A percentile compares a stretch with the other conserved stretches of the same genome.
phyloP scores from a whole-genome alignment of 192 early-diverging fungal species.

The Phycomyces blakesleeanus region DNA sequence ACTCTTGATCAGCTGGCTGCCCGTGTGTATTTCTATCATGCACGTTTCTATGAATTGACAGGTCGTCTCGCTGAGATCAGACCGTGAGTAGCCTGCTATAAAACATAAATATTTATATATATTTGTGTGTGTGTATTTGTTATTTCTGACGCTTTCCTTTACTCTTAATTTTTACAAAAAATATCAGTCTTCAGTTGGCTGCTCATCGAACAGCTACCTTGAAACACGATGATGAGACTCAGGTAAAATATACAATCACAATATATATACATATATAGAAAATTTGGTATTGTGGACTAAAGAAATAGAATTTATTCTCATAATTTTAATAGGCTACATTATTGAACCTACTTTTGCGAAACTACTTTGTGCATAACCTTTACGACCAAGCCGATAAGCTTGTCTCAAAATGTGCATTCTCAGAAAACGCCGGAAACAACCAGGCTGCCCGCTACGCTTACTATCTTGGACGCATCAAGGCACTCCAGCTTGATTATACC shows the following conservation, averaged over 20 bases:
- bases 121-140: too few relatives aligned
- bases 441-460: constrained; percentile 94
- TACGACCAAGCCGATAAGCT: constrained; percentile 98
- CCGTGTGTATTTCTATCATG: constrained; percentile 90
- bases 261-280: background rate
- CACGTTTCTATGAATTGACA: constrained; percentile 83
- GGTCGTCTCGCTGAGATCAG: constrained; percentile 70
- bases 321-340: constrained; percentile 76
- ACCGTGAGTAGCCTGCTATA: constrained; percentile 49
- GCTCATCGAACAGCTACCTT: constrained; percentile 91
- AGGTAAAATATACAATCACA: constrained; percentile 54
- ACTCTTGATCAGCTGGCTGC: constrained; percentile 88
- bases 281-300: background rate
- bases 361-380: constrained; percentile 92
- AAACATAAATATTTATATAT: background rate
- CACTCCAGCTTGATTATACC: constrained; percentile 97
- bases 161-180: constrained; percentile 1
- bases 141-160: constrained; percentile 14
- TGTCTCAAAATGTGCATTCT: constrained; percentile 88
- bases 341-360: constrained; percentile 87
- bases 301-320: too few relatives aligned
- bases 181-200: constrained; percentile 64
- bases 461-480: constrained; percentile 94
- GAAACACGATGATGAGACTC: constrained; percentile 85
- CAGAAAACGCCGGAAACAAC: constrained; percentile 86